Evolutionary conservation across 805 yeast genomes (phyloP), one percentile per base, ranked within the genome.

Genomic region (Hanseniaspora pseudoguilliermondii): DNA sequence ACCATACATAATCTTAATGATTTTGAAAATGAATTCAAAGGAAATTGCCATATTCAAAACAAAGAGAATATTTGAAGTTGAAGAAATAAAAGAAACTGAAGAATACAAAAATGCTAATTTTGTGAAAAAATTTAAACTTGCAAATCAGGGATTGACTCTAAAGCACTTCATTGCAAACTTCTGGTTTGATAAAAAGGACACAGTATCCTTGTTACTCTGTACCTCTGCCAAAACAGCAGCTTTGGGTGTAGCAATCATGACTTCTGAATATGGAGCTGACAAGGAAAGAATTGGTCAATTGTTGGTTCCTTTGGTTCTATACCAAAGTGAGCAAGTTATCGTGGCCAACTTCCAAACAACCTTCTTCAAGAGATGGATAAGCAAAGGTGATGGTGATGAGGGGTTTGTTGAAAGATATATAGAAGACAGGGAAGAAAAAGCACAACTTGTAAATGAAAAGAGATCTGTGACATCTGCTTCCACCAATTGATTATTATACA

Each of bases 201-300:
- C 95, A 0, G 86, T 86, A 38, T 75, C 90, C 13, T 77, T 89
- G 51, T 77, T 88, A 84, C 75, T 87, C 58, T 86, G 95, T 68
- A 95, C 95, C 11, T 91, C 95, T 5, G 95, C 96, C 2, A 89
- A 88, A 67, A 88, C 96, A 0, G 96, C 95, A 0, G 96, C 96
- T 0, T 72, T 88, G 52, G 96, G 96, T 39, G 95, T 88, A 4
- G 84, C 95, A 1, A 72, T 88, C 51, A 75, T 84, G n/a, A 75
- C 89, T 1, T 79, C 91, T 0, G 91, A 85, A 66, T 88, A 86
- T 65, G 95, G 95, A 16, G 68, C 78, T 5, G 63, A 75, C 47
- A 79, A 77, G 61, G 72, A 75, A 10, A 73, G 80, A 60, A 70
- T 87, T 59, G 96, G 95, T 18, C 77, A 78, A 53, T 69, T 89